A percentile compares a stretch with the other conserved stretches of the same genome.
phyloP scores from a whole-genome alignment of 176 grass and related monocot genomes.

The Musa itinerans region DNA sequence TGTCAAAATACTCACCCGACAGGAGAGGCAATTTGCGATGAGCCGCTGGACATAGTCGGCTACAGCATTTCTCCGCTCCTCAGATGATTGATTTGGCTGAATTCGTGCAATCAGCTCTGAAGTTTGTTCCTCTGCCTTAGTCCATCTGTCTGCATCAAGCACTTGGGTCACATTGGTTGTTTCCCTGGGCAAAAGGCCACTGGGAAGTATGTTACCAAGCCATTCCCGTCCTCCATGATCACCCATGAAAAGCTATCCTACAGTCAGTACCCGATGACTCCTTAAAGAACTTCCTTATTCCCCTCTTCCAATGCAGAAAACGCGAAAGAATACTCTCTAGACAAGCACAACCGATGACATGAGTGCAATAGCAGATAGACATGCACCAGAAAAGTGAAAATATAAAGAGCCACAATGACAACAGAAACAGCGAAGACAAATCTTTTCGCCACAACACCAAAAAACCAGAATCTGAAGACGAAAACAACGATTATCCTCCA shows the following conservation, averaged over 20 bases:
- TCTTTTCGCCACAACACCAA: not conserved
- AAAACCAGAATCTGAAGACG: not conserved
- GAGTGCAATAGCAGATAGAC: not conserved
- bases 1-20: conserved; percentile 36
- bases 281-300: not conserved
- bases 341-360: not conserved
- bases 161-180: conserved; percentile 32
- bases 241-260: conserved; percentile 9
- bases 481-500: not conserved
- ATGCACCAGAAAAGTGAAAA: not conserved
- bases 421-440: not conserved
- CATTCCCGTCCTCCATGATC: conserved; percentile 19
- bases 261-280: not conserved
- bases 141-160: conserved; percentile 55
- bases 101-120: conserved; percentile 59
- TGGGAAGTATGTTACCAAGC: conserved; percentile 40
- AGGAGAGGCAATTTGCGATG: conserved; percentile 65
- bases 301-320: not conserved
- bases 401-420: not conserved
- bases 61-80: conserved; percentile 55
- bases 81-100: conserved; percentile 68
- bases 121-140: conserved; percentile 46
- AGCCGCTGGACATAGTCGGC: conserved; percentile 57
- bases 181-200: conserved; percentile 64
- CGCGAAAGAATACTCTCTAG: not conserved